phyloP scores from a whole-genome alignment of 768 basidiomycete genomes.

The Serpula lacrymans region DNA sequence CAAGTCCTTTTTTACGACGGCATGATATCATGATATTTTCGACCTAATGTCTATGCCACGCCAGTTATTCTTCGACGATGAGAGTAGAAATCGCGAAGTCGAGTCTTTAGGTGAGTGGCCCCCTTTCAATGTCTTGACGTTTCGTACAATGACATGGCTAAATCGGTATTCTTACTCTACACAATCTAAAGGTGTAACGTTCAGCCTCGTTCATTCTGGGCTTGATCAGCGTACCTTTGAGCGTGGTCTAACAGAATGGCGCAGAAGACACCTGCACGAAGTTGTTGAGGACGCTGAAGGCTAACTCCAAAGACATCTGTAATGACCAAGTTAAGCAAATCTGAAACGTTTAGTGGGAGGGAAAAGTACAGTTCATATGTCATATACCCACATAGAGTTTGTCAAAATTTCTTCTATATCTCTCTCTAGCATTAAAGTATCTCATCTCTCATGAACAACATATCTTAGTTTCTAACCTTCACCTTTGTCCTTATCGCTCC shows the following conservation, averaged over 20 bases:
- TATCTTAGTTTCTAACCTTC: too few species aligned
- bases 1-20: conserved; percentile 22
- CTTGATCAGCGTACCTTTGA: conserved; percentile 61
- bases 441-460: too few species aligned
- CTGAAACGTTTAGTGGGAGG: too few species aligned
- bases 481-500: too few species aligned
- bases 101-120: conserved; percentile 44
- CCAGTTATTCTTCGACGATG: conserved; percentile 73
- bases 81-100: conserved; percentile 55
- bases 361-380: too few species aligned
- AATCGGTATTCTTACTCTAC: neutral
- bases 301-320: too few species aligned
- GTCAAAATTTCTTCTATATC: too few species aligned
- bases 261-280: conserved; percentile 38
- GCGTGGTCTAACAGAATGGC: conserved; percentile 71
- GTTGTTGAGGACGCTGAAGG: too few species aligned
- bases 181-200: conserved; percentile 64
- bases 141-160: neutral
- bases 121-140: conserved; percentile 3
- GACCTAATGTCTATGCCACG: neutral
- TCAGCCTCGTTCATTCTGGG: conserved; percentile 66
- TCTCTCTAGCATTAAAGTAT: too few species aligned
- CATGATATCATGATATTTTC: neutral
- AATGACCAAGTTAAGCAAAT: too few species aligned
- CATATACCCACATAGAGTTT: too few species aligned